Percentiles rank a stretch among this genome's conserved stretches.
These are phyloP conservation scores for Metschnikowia matae DNA, from an alignment of 805 yeast genomes.

Conservation along the genomic window DNA sequence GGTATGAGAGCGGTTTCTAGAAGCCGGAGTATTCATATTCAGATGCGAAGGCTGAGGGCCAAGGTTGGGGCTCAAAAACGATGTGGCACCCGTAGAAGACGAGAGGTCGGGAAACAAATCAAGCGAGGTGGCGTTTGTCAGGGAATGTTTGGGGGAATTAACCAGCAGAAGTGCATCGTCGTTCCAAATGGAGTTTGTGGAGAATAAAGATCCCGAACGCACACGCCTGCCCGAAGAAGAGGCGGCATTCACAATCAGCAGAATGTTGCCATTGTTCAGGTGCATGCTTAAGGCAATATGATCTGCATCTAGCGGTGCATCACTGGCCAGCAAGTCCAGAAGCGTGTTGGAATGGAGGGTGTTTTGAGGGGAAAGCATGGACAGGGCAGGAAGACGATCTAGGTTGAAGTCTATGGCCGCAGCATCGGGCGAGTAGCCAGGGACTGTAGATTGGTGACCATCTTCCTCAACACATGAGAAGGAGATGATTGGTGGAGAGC, in stretches of 20 bases:
- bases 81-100: conserved; percentile 10
- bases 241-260: conserved; percentile 16
- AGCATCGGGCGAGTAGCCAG: neutral
- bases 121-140: conserved; percentile 9
- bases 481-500: conserved; percentile 15
- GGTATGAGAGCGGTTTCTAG: conserved; percentile 47
- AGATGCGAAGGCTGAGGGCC: conserved; percentile 17
- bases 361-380: conserved; percentile 9
- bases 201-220: conserved; percentile 54
- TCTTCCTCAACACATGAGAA: conserved; percentile 11
- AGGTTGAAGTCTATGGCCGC: neutral
- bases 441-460: neutral
- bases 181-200: conserved; percentile 56
- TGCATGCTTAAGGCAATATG: neutral
- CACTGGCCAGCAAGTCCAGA: conserved; percentile 9
- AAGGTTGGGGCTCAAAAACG: conserved; percentile 20
- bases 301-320: conserved; percentile 1
- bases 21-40: conserved; percentile 7
- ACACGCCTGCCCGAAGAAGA: conserved; percentile 28
- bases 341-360: conserved; percentile 7
- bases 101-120: conserved; percentile 13
- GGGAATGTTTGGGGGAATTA: conserved; percentile 15
- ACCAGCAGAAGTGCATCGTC: conserved; percentile 31
- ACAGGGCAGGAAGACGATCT: conserved; percentile 2
- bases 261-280: conserved; percentile 1